Evolutionary conservation across 2,329 filamentous ascomycete genomes (phyloP).

Genomic region (Clonostachys sp.): DNA sequence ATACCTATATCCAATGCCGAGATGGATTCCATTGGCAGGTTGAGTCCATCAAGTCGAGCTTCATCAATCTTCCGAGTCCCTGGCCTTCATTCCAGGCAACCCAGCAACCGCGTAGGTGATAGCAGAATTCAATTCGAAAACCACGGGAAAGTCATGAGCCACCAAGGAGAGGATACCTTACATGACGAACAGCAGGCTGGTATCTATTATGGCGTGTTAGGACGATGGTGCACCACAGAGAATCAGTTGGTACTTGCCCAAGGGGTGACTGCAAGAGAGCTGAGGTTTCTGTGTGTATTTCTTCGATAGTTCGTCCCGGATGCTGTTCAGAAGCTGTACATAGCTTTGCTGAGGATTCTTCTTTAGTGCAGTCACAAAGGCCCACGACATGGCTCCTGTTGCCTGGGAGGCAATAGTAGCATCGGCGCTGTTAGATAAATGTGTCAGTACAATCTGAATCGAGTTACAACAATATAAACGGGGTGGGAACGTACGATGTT

Average conservation of each 20-base stretch:
- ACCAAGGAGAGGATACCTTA: conserved; percentile 20
- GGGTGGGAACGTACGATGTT: conserved; percentile 66
- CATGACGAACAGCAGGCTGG: conserved; percentile 60
- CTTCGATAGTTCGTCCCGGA: conserved; percentile 82
- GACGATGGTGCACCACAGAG: conserved; percentile 10
- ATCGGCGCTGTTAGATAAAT: conserved; percentile 62
- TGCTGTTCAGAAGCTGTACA: conserved; percentile 92
- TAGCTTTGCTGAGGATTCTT: conserved; percentile 99
- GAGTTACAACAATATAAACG: not conserved
- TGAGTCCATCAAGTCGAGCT: too few species aligned
- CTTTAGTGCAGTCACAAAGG: conserved; percentile 87
- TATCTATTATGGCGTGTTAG: conserved; percentile 38
- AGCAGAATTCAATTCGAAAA: too few species aligned
- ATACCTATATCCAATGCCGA: too few species aligned
- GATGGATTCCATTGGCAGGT: too few species aligned
- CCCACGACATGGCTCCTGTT: conserved; percentile 97
- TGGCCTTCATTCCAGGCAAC: too few species aligned
- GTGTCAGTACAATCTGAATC: not conserved
- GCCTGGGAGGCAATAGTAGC: conserved; percentile 87
- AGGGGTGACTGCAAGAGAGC: conserved; percentile 91
- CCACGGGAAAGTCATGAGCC: too few species aligned
- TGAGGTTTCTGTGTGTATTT: conserved; percentile 96
- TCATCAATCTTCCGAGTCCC: too few species aligned
- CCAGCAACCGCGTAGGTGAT: too few species aligned
- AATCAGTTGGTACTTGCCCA: conserved; percentile 60